Conservation (phyloP, 2,329 filamentous ascomycete genomes). For the Cladophialophora psammophila region DNA sequence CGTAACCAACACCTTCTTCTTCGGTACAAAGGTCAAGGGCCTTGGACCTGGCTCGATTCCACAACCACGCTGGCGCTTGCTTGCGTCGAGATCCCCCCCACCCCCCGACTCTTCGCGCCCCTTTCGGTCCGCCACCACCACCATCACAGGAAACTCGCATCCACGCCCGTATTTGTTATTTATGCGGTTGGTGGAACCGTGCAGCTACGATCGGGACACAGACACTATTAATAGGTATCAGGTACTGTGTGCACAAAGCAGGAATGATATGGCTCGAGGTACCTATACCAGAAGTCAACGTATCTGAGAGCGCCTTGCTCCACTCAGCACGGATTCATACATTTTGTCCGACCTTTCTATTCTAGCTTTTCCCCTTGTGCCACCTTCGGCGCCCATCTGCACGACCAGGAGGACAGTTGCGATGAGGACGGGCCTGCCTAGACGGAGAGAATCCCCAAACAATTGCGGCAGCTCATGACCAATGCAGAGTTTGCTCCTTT, state of each 20-base stretch:
- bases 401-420: constrained; percentile 8
- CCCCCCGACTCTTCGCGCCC: neutral
- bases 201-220: constrained; percentile 6
- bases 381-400: constrained; percentile 3
- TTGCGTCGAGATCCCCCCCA: neutral
- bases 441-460: neutral
- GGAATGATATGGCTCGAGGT: constrained; percentile 7
- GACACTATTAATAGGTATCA: constrained; percentile 17
- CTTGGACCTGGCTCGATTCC: neutral
- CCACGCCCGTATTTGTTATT: neutral
- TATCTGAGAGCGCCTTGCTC: constrained; percentile 6
- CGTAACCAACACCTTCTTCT: neutral
- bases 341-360: neutral
- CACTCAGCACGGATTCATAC: neutral
- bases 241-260: constrained; percentile 11
- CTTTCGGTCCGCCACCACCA: neutral
- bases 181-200: neutral
- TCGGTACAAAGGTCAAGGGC: neutral
- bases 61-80: neutral
- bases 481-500: constrained; percentile 3
- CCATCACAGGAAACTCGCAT: neutral
- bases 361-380: constrained; percentile 13
- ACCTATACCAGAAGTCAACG: constrained; percentile 23
- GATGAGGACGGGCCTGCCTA: constrained; percentile 8
- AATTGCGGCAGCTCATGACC: constrained; percentile 11